Conservation (phyloP, 139 green algal species). For the Coccomyxa sp. region DNA sequence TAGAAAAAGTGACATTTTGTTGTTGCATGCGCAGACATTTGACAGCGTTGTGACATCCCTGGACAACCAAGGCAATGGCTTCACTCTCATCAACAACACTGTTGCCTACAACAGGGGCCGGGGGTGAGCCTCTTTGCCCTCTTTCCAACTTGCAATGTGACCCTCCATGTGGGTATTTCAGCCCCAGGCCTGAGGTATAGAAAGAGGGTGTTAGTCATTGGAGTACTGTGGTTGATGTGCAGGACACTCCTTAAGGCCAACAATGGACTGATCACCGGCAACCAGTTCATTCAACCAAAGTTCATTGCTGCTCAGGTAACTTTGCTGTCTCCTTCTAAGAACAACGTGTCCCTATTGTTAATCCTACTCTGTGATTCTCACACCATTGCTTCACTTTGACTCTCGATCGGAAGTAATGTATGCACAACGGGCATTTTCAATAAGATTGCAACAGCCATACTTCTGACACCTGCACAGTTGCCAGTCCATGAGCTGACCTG, state of each 20-base stretch:
- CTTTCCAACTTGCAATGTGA: neutral
- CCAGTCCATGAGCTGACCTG: too few species aligned
- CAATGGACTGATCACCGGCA: neutral
- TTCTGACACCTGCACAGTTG: too few species aligned
- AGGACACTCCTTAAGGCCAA: neutral
- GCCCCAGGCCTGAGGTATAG: too few species aligned
- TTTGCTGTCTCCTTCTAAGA: neutral
- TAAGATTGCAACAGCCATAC: too few species aligned
- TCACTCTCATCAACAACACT: neutral
- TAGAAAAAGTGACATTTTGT: neutral
- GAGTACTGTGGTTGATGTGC: neutral
- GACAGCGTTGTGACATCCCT: neutral
- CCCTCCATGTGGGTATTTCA: too few species aligned
- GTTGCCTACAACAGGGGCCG: neutral
- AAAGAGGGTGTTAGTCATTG: neutral
- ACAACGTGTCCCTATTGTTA: neutral
- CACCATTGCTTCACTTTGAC: too few species aligned
- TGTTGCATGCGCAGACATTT: neutral
- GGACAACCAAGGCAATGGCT: neutral
- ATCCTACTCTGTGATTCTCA: neutral
- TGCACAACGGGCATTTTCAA: too few species aligned
- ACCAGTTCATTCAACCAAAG: neutral
- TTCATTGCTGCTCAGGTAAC: neutral
- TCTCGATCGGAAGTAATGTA: too few species aligned
- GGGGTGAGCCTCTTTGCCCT: neutral